Evolutionary conservation across 164 flowering plant genomes (phyloP).

Genomic region (Chloranthus sessilifolius): DNA sequence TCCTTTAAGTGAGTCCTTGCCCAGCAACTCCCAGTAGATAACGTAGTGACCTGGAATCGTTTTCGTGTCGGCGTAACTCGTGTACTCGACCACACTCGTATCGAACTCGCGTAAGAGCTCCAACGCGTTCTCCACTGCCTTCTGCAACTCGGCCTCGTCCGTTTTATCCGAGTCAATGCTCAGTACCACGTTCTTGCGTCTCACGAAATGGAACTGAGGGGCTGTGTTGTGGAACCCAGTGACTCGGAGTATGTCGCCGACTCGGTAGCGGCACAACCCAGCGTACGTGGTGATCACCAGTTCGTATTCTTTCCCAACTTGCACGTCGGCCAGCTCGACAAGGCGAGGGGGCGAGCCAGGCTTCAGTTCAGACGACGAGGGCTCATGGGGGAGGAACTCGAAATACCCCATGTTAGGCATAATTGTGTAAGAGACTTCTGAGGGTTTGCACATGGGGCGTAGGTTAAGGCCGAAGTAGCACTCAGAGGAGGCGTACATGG

Average conservation of each 20-base stretch:
- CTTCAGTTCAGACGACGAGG: not conserved
- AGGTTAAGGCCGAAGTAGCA: slow-evolving; percentile 43
- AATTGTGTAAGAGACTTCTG: slow-evolving; percentile 38
- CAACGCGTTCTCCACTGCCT: slow-evolving; percentile 31
- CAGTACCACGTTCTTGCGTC: slow-evolving; percentile 35
- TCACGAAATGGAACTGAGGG: slow-evolving; percentile 39
- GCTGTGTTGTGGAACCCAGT: slow-evolving; percentile 38
- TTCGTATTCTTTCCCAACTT: slow-evolving; percentile 38
- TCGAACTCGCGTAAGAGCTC: slow-evolving; percentile 15
- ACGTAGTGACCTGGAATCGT: slow-evolving; percentile 42
- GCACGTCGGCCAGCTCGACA: slow-evolving; percentile 34
- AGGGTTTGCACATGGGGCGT: slow-evolving; percentile 33
- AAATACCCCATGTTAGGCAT: slow-evolving; percentile 49
- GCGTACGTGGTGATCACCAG: slow-evolving; percentile 40
- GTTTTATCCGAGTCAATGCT: slow-evolving; percentile 48
- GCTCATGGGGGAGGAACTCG: slow-evolving; percentile 32
- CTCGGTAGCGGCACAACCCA: slow-evolving; percentile 38
- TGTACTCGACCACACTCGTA: slow-evolving; percentile 35
- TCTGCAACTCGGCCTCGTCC: slow-evolving; percentile 38
- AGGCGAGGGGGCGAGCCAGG: slow-evolving; percentile 10
- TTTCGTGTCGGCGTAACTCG: slow-evolving; percentile 32
- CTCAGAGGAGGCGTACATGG: slow-evolving; percentile 47
- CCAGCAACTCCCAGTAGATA: slow-evolving; percentile 38
- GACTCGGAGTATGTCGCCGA: slow-evolving; percentile 40
- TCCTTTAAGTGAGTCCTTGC: slow-evolving; percentile 12